phyloP scores from a whole-genome alignment of 768 basidiomycete genomes.

The Leucogyrophana mollusca region DNA sequence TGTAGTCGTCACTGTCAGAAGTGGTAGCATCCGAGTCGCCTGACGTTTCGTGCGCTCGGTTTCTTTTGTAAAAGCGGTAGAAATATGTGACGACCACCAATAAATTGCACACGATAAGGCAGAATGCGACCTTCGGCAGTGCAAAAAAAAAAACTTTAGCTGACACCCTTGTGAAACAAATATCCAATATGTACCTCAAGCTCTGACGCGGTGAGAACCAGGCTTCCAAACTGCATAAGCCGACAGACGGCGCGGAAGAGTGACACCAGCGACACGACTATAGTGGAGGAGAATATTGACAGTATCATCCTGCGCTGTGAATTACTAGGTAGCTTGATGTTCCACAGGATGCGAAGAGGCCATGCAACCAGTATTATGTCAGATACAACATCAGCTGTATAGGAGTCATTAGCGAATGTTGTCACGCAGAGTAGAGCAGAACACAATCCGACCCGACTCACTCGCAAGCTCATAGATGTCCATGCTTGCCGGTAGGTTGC shows the following conservation, averaged over 20 bases:
- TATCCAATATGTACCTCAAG: no score
- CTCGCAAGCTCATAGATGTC: background rate
- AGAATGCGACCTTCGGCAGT: conserved; percentile 12
- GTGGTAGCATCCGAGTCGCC: no score
- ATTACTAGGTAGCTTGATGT: conserved; percentile 10
- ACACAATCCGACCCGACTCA: background rate
- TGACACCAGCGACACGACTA: conserved; percentile 11
- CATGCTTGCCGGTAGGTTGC: background rate
- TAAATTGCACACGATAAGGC: conserved; percentile 19
- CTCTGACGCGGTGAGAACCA: no score
- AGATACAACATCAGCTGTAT: conserved; percentile 1
- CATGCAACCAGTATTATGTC: conserved; percentile 7
- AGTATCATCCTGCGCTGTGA: conserved; percentile 13
- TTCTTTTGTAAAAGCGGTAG: conserved; percentile 13
- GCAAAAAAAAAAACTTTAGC: no score
- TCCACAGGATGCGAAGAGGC: conserved; percentile 11
- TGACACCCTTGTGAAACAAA: no score
- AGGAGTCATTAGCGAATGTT: background rate
- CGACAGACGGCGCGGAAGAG: conserved; percentile 4
- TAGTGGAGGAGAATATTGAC: conserved; percentile 6
- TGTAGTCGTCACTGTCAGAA: no score
- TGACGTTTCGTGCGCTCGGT: no score
- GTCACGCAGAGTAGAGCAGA: no score
- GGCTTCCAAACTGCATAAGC: background rate
- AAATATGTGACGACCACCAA: conserved; percentile 23